phyloP scores from a whole-genome alignment of 2,329 filamentous ascomycete species.

The Fusarium coicis region DNA sequence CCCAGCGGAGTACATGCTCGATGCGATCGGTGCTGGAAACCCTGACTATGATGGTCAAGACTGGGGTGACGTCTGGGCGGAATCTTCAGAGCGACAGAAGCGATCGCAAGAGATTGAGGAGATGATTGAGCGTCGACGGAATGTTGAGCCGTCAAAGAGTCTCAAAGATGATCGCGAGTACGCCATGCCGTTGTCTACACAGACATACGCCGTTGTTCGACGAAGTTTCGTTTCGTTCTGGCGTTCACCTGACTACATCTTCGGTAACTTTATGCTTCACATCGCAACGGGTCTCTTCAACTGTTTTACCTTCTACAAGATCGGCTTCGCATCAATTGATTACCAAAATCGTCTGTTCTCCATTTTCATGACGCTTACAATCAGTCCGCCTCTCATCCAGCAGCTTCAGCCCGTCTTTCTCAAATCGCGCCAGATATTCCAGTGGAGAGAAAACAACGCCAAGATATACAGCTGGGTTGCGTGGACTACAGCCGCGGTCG shows the following conservation, averaged over 20 bases:
- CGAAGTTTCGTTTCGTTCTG: slow-evolving; percentile 72
- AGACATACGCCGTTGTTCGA: slow-evolving; percentile 64
- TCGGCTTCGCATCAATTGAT: slow-evolving; percentile 67
- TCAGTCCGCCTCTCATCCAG: slow-evolving; percentile 79
- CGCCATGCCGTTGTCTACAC: slow-evolving; percentile 67
- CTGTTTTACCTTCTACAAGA: slow-evolving; percentile 75
- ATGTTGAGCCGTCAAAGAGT: slow-evolving; percentile 49
- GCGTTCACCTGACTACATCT: slow-evolving; percentile 71
- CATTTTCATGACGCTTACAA: slow-evolving; percentile 80
- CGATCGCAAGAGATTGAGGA: slow-evolving; percentile 62
- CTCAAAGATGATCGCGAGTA: slow-evolving; percentile 68
- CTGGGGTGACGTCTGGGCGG: slow-evolving; percentile 70
- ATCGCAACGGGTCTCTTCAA: slow-evolving; percentile 74
- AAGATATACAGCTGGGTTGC: slow-evolving; percentile 84
- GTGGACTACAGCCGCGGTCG: slow-evolving; percentile 71
- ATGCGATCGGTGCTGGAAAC: slow-evolving; percentile 70
- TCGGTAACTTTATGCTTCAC: slow-evolving; percentile 71
- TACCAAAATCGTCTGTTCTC: slow-evolving; percentile 79
- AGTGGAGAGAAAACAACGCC: slow-evolving; percentile 77
- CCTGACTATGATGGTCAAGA: slow-evolving; percentile 69
- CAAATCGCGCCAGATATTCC: slow-evolving; percentile 72
- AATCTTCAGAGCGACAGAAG: slow-evolving; percentile 59
- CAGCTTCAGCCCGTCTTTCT: slow-evolving; percentile 81
- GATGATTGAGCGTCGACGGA: slow-evolving; percentile 59
- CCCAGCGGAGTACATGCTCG: slow-evolving; percentile 66